phyloP scores from a whole-genome alignment of 1,284 basidiomycete species.

The Moniliophthora roreri region DNA sequence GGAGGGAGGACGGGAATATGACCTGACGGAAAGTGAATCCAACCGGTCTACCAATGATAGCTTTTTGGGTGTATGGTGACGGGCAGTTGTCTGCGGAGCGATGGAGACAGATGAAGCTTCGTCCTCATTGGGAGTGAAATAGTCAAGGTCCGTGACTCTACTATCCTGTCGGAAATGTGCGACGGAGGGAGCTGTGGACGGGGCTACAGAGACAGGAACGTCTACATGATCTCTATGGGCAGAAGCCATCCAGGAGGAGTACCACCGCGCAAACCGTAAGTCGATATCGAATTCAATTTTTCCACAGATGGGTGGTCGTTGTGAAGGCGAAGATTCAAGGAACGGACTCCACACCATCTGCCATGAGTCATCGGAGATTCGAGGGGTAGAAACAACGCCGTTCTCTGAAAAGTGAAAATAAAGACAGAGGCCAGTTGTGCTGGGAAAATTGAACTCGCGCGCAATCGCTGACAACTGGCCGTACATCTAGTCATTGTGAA shows the following conservation, averaged over 20 bases:
- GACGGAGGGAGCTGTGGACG: conserved; percentile 40
- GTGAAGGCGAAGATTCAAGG: conserved; percentile 42
- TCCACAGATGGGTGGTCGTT: conserved; percentile 60
- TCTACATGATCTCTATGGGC: conserved; percentile 45
- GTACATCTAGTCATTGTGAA: conserved; percentile 52
- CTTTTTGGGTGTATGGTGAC: conserved; percentile 63
- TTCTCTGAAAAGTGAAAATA: conserved; percentile 65
- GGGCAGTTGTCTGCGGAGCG: conserved; percentile 25
- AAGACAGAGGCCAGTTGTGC: conserved; percentile 68
- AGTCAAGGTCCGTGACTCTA: conserved; percentile 45
- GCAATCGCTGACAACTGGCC: conserved; percentile 75
- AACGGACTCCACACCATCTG: conserved; percentile 66
- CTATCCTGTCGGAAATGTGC: conserved; percentile 56
- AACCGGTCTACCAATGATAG: conserved; percentile 67
- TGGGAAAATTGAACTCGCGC: conserved; percentile 78
- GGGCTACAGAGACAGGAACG: conserved; percentile 38
- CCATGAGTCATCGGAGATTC: conserved; percentile 79
- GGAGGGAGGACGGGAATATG: conserved; percentile 29
- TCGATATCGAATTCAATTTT: conserved; percentile 81
- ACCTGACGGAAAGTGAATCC: conserved; percentile 41
- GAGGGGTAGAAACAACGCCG: conserved; percentile 56
- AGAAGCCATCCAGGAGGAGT: conserved; percentile 61
- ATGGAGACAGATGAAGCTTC: conserved; percentile 30
- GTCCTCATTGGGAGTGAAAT: conserved; percentile 37
- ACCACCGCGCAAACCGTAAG: conserved; percentile 69